Evolutionary conservation across 106 monocot genomes (phyloP).

Genomic region (Iris macrosiphon): DNA sequence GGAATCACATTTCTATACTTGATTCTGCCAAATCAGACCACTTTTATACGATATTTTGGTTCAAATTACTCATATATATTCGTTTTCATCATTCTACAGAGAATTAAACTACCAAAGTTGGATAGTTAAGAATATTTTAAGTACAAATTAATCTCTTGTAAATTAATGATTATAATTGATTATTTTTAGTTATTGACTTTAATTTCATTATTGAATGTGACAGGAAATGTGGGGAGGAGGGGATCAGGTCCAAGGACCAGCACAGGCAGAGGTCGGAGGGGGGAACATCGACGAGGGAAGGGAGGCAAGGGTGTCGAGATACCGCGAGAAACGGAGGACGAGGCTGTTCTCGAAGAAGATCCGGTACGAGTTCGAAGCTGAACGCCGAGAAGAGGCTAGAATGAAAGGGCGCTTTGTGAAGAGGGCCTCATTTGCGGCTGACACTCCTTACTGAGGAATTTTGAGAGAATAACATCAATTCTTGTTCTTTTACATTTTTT

Average conservation of each 20-base stretch:
- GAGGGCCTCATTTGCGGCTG: conserved; percentile 26
- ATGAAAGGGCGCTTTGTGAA: conserved; percentile 97
- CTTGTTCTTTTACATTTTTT: too few relatives aligned
- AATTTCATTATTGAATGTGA: not conserved
- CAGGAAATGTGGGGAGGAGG: conserved; percentile 31
- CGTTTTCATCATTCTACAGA: too few relatives aligned
- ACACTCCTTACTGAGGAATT: too few relatives aligned
- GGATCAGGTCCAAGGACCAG: not conserved
- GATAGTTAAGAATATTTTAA: too few relatives aligned
- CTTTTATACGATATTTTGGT: too few relatives aligned
- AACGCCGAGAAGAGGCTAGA: conserved; percentile 79
- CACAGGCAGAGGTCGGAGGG: not conserved
- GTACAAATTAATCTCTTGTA: not conserved
- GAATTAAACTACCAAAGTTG: too few relatives aligned
- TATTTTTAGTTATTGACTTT: not conserved
- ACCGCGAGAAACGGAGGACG: conserved; percentile 88
- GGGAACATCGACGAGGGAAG: conserved; percentile 36
- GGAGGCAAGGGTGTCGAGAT: conserved; percentile 78
- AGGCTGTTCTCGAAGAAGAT: conserved; percentile 97
- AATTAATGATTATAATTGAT: not conserved
- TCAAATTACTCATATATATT: too few relatives aligned
- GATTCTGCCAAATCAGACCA: too few relatives aligned
- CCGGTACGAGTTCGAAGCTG: conserved; percentile 88
- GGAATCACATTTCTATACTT: too few relatives aligned
- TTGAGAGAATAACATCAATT: too few relatives aligned